Percentiles rank a stretch among this genome's conserved stretches.
These are phyloP conservation scores for Buddleja alternifolia DNA, from an alignment of 257 asterid species.

Conservation along the genomic window DNA sequence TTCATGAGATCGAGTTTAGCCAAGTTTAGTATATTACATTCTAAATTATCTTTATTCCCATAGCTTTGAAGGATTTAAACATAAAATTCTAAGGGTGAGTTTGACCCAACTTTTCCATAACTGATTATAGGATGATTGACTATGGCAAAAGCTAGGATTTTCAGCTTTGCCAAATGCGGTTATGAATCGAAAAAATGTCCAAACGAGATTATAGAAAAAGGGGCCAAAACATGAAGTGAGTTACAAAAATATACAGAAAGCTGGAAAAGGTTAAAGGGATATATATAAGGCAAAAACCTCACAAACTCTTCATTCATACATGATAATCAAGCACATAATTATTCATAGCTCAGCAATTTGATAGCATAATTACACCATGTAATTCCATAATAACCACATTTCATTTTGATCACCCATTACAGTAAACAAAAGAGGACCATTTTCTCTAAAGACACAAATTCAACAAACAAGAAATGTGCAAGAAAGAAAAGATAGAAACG, in stretches of 20 bases:
- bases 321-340: no score
- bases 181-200: no score
- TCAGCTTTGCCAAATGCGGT: no score
- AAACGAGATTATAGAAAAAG: no score
- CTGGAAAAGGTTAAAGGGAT: background rate
- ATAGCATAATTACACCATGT: no score
- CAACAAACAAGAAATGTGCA: background rate
- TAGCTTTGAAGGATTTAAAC: background rate
- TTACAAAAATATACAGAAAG: background rate
- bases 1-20: constrained; percentile 26
- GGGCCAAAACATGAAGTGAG: no score
- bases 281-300: no score
- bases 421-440: background rate
- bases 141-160: no score
- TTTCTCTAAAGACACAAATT: background rate
- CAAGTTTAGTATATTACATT: background rate
- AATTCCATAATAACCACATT: background rate
- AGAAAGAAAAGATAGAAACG: background rate
- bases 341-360: no score
- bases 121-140: no score
- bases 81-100: background rate
- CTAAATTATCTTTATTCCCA: background rate
- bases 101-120: no score
- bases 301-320: no score
- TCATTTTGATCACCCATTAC: background rate